phyloP scores from a whole-genome alignment of 176 grass and related monocot species.

The Elymus sibiricus region DNA sequence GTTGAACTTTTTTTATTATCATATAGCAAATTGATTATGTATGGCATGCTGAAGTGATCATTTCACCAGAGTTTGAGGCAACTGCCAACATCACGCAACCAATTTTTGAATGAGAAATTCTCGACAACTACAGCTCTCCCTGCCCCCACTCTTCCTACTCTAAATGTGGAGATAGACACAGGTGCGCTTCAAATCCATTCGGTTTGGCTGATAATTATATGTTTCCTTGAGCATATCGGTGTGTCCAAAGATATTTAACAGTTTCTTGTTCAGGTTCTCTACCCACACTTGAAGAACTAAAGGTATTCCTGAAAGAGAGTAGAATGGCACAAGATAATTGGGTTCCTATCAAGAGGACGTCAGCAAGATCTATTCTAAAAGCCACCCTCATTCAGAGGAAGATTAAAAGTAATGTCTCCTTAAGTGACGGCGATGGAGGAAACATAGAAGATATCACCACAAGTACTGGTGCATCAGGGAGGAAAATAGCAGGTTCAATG shows the following conservation, averaged over 20 bases:
- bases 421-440: slow-evolving; percentile 27
- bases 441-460: slow-evolving; percentile 26
- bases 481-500: slow-evolving; percentile 59
- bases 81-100: slow-evolving; percentile 42
- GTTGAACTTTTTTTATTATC: neutral
- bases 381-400: slow-evolving; percentile 26
- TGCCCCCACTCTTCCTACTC: slow-evolving; percentile 52
- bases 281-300: slow-evolving; percentile 76
- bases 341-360: slow-evolving; percentile 42
- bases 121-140: slow-evolving; percentile 45
- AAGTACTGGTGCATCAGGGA: slow-evolving; percentile 26
- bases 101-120: slow-evolving; percentile 66
- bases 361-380: slow-evolving; percentile 55
- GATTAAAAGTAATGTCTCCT: slow-evolving; percentile 33
- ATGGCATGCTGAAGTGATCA: slow-evolving; percentile 30
- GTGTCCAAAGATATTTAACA: neutral
- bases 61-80: slow-evolving; percentile 54
- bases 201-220: neutral
- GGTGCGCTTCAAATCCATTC: slow-evolving; percentile 46
- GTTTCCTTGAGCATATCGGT: slow-evolving; percentile 22
- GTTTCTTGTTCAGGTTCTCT: slow-evolving; percentile 56
- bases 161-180: slow-evolving; percentile 60
- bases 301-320: slow-evolving; percentile 46
- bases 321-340: slow-evolving; percentile 45
- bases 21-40: slow-evolving; percentile 23